Evolutionary conservation across 2,329 filamentous ascomycete genomes (phyloP).

Genomic region (Aphanocladium album): DNA sequence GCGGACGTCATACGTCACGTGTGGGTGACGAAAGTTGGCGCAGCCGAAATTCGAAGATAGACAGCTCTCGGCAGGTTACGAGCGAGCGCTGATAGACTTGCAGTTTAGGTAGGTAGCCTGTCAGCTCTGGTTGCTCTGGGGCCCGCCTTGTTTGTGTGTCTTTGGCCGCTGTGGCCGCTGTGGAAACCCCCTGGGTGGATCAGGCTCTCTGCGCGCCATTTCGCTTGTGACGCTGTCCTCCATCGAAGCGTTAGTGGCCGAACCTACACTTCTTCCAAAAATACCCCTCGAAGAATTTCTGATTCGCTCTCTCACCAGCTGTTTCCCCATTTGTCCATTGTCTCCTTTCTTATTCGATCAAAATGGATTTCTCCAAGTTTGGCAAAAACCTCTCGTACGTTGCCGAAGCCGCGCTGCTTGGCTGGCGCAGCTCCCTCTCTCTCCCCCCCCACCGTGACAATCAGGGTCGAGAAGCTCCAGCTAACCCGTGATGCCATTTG

Average conservation of each 20-base stretch:
- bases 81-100: too few species aligned
- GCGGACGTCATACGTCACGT: constrained; percentile 9
- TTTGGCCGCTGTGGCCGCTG: constrained; percentile 1
- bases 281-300: not conserved
- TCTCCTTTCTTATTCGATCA: constrained; percentile 15
- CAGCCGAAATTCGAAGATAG: not conserved
- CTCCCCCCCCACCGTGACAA: constrained; percentile 1
- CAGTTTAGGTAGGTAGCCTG: too few species aligned
- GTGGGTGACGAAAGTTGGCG: not conserved
- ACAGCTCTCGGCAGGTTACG: not conserved
- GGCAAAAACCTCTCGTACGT: constrained; percentile 53
- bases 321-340: constrained; percentile 13
- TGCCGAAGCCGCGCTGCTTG: constrained; percentile 12
- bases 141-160: not conserved
- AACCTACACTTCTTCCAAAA: not conserved
- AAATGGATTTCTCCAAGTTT: constrained; percentile 57
- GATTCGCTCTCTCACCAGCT: not conserved
- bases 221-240: constrained; percentile 28
- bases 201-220: constrained; percentile 18
- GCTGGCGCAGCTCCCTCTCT: constrained; percentile 12
- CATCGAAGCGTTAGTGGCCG: constrained; percentile 2
- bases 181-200: constrained; percentile 18
- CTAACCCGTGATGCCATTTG: not conserved
- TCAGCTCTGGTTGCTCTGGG: not conserved
- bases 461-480: constrained; percentile 2